These are phyloP conservation scores for Ganoderma boninense DNA, from an alignment of 1,284 basidiomycete genomes.

Conservation along the genomic window DNA sequence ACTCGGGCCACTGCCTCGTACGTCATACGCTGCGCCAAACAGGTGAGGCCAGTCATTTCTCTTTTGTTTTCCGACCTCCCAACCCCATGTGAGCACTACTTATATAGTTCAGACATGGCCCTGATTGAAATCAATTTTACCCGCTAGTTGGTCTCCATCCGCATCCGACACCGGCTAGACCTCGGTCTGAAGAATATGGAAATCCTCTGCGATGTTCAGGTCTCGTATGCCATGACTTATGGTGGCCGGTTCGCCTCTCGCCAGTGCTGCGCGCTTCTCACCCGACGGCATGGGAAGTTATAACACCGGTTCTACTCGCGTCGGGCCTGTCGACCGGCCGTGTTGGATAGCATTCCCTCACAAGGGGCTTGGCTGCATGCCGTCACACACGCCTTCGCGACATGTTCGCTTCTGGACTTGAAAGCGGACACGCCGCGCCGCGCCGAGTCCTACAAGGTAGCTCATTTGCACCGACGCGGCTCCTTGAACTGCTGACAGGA, in stretches of 20 bases:
- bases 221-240: neutral
- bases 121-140: too few species aligned
- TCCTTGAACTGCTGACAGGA: neutral
- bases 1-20: too few species aligned
- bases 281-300: neutral
- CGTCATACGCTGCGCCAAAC: too few species aligned
- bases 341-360: neutral
- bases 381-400: neutral
- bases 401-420: neutral
- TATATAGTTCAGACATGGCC: too few species aligned
- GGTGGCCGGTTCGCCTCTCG: neutral
- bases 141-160: too few species aligned
- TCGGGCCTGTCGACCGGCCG: neutral
- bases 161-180: too few species aligned
- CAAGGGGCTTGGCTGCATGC: neutral
- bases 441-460: neutral
- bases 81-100: too few species aligned
- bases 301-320: neutral
- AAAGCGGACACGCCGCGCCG: neutral
- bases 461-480: neutral
- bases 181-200: too few species aligned
- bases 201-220: neutral
- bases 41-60: too few species aligned
- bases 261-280: neutral
- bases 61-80: too few species aligned